Evolutionary conservation across 352 stramenopile species (phyloP).

Genomic region (Phytophthora citricola): DNA sequence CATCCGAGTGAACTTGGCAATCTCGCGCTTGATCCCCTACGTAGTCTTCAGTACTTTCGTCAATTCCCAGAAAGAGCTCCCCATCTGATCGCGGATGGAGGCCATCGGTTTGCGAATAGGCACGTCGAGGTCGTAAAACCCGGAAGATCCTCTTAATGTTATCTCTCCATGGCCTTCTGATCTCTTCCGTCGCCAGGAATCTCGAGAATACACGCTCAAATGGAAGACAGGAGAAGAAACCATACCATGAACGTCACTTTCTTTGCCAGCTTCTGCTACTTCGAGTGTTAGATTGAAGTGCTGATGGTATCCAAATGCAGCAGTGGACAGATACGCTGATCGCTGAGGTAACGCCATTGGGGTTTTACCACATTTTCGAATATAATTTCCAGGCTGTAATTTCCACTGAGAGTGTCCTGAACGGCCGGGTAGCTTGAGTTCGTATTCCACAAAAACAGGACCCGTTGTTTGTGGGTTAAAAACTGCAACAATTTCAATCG

Average conservation of each 20-base stretch:
- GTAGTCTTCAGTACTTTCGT: slow-evolving; percentile 25
- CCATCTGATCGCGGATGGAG: slow-evolving; percentile 49
- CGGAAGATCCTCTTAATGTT: slow-evolving; percentile 26
- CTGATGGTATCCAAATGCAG: slow-evolving; percentile 29
- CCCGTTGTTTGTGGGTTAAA: slow-evolving; percentile 33
- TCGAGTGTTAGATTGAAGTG: slow-evolving; percentile 32
- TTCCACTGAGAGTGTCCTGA: slow-evolving; percentile 24
- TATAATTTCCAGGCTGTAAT: slow-evolving; percentile 19
- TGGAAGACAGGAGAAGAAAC: slow-evolving; percentile 21
- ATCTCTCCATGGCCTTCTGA: slow-evolving; percentile 49
- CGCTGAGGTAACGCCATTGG: slow-evolving; percentile 29
- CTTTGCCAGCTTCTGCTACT: neutral
- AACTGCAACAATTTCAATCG: slow-evolving; percentile 38
- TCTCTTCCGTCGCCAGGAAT: slow-evolving; percentile 56
- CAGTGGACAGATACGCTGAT: slow-evolving; percentile 15
- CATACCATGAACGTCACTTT: neutral
- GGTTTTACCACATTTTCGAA: slow-evolving; percentile 18
- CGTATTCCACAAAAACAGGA: slow-evolving; percentile 39
- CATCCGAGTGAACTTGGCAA: slow-evolving; percentile 12
- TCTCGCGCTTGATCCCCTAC: slow-evolving; percentile 1
- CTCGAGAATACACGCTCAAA: slow-evolving; percentile 52
- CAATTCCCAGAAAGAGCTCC: slow-evolving; percentile 65
- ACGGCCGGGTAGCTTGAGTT: slow-evolving; percentile 18
- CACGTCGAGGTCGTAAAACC: slow-evolving; percentile 47
- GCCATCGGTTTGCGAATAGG: slow-evolving; percentile 45